A percentile compares a stretch with the other conserved stretches of the same genome.
Evolutionary conservation across 1,284 basidiomycete genomes (phyloP).

Genomic region (Moesziomyces antarcticus): DNA sequence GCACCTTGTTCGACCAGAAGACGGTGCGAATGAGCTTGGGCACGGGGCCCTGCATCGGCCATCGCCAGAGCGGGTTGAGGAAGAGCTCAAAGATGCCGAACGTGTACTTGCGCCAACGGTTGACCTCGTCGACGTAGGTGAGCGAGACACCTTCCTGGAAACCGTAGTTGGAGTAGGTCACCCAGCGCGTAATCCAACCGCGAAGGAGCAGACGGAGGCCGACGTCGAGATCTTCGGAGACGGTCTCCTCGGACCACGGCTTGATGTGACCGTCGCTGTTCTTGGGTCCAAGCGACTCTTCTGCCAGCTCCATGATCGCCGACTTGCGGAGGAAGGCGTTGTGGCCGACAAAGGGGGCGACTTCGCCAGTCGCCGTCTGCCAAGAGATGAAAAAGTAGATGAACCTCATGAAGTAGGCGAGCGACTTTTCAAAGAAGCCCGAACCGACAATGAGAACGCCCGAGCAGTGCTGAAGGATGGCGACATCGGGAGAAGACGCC

Average conservation of each 20-base stretch:
- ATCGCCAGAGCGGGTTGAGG: conserved; percentile 71
- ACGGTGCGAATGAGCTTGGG: conserved; percentile 80
- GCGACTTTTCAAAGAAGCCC: conserved; percentile 86
- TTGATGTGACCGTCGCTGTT: conserved; percentile 77
- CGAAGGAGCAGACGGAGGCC: conserved; percentile 70
- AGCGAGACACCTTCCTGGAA: conserved; percentile 89
- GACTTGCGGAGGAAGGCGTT: conserved; percentile 87
- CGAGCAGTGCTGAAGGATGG: conserved; percentile 84
- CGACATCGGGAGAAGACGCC: conserved; percentile 78
- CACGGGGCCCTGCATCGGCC: conserved; percentile 80
- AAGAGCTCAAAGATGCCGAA: conserved; percentile 73
- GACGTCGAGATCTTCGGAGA: conserved; percentile 85
- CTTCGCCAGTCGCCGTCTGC: conserved; percentile 67
- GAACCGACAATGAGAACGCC: conserved; percentile 84
- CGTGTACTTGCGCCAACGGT: conserved; percentile 87
- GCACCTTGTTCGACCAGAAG: conserved; percentile 74
- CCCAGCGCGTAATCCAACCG: conserved; percentile 82
- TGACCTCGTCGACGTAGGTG: conserved; percentile 78
- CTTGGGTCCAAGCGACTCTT: conserved; percentile 74
- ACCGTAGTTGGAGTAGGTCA: conserved; percentile 80
- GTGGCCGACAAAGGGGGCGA: conserved; percentile 84
- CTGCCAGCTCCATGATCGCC: conserved; percentile 80
- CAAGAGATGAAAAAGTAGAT: conserved; percentile 67
- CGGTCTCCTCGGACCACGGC: conserved; percentile 83
- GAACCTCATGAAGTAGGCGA: conserved; percentile 75